Evolutionary conservation across 495 filamentous ascomycete genomes (phyloP), one percentile per base, ranked within the genome.

Genomic region (Corynascus novoguineensis): DNA sequence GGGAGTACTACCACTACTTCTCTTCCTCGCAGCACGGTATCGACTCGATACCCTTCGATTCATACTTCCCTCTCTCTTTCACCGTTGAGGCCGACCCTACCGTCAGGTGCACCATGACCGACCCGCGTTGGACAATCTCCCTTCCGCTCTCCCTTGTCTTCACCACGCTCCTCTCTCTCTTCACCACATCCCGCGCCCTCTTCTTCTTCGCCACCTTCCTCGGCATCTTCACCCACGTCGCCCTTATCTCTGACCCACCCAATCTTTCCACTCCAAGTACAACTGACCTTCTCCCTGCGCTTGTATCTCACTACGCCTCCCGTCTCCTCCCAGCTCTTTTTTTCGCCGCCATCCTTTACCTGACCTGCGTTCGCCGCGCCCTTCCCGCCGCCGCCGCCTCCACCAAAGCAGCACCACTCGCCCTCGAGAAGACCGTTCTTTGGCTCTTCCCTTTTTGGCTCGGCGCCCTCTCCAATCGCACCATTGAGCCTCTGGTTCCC

Each of bases 401-500:
- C 9, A 24, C 22, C 11, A 28, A 38, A 9, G 10, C 41, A 25
- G 28, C n/a, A 28, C n/a, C 22, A 38, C 10, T n/a, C 49, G 11
- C 37, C 15, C 15, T 41, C 14, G 37, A 41, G n/a, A 57, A 53
- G 17, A 49, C 47, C 19, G 62, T 93, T 8, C 73, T 92, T 35
- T 93, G 84, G 79, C 71, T 93, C 12, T 85, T 86, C 1, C 79
- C 79, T 15, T 83, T 82, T 57, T 95, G 91, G 83, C 78, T 93
- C 56, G 90, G 87, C 17, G 83, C 86, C 0, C 71, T 96, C 52
- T 87, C 85, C 40, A 96, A 95, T 63, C 86, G 91, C 61, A 93
- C 90, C 1, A 84, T 96, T 64, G 86, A 87, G 41, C 44, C 51
- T 21, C 81, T 84, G 71, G 90, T 96, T 60, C 90, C 90, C 4